Evolutionary conservation across 495 filamentous ascomycete genomes (phyloP).

Genomic region (Alectoria sarmentosa): DNA sequence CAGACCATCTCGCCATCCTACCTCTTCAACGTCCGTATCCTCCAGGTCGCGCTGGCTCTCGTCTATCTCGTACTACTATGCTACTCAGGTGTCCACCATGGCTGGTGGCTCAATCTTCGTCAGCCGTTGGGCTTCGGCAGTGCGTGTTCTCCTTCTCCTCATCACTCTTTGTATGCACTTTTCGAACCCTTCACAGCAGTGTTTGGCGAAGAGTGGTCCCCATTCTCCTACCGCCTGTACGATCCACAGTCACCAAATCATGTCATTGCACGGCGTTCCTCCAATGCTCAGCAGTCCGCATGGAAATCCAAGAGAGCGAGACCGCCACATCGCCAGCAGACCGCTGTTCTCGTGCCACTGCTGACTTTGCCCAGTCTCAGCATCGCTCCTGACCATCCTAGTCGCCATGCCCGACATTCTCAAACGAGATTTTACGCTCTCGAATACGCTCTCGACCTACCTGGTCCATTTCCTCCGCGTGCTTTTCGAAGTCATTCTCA

Average conservation of each 20-base stretch:
- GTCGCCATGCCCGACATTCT: conserved; percentile 3
- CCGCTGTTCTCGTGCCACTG: background rate
- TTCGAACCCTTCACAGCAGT: background rate
- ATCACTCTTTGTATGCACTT: too few species aligned
- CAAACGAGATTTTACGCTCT: background rate
- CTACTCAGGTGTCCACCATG: conserved; percentile 13
- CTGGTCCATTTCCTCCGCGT: conserved; percentile 8
- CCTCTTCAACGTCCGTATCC: conserved; percentile 10
- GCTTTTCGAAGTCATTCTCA: conserved; percentile 7
- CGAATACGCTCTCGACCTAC: background rate
- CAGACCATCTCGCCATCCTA: background rate
- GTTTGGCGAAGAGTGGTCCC: background rate
- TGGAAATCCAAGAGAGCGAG: background rate
- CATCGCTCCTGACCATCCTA: conserved; percentile 3
- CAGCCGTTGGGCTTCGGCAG: conserved; percentile 16
- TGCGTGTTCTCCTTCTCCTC: conserved; percentile 3
- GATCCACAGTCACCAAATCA: background rate
- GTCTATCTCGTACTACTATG: conserved; percentile 16
- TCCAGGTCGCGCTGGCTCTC: conserved; percentile 15
- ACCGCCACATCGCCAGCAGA: background rate
- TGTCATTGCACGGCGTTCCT: background rate
- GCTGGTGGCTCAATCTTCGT: conserved; percentile 20
- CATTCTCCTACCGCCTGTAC: background rate
- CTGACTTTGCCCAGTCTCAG: background rate
- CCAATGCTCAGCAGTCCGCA: background rate